A percentile compares a stretch with the other conserved stretches of the same genome.
phyloP scores from a whole-genome alignment of 176 grass and related monocot species.

The Hordeum vulgare region MorexV3_pseudomolecules_assembly NC_058518.1:240228813-240229312 shows the following conservation, averaged over 20 bases:
- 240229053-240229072: background rate
- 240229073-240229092: background rate
- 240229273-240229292: background rate
- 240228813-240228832: background rate
- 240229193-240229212: background rate
- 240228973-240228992: background rate
- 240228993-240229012: background rate
- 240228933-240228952: background rate
- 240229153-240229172: too few relatives aligned
- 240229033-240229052: background rate
- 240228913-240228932: background rate
- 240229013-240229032: background rate
- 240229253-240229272: background rate
- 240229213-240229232: background rate
- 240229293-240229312: constrained; percentile 1
- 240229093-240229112: too few relatives aligned
- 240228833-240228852: background rate
- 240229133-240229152: too few relatives aligned
- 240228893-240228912: background rate
- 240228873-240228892: background rate
- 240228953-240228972: background rate
- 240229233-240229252: background rate
- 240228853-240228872: too few relatives aligned
- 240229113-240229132: too few relatives aligned
- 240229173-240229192: too few relatives aligned